Conservation (phyloP, 2,329 filamentous ascomycete species). For the Keithomyces neogunnii region DNA sequence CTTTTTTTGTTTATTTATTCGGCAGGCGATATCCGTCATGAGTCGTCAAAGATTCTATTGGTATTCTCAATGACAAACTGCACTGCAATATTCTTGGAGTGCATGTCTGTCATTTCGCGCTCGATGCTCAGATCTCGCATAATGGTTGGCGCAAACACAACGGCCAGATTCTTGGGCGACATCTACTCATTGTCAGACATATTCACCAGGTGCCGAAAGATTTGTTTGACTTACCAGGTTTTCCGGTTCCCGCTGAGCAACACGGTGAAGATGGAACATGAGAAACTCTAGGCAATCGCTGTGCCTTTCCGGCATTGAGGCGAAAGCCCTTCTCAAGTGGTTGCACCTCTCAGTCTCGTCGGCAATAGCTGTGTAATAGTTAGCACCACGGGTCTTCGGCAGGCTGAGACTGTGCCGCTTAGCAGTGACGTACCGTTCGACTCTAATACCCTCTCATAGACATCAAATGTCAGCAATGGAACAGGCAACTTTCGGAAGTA, state of each 20-base stretch:
- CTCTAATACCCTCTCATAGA: slow-evolving; percentile 84
- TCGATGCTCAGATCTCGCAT: slow-evolving; percentile 87
- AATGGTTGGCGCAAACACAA: slow-evolving; percentile 96
- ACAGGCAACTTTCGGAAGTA: slow-evolving; percentile 91
- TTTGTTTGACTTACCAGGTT: slow-evolving; percentile 59
- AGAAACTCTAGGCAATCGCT: slow-evolving; percentile 87
- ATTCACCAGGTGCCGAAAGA: background rate
- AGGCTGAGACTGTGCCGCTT: background rate
- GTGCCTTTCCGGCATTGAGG: slow-evolving; percentile 73
- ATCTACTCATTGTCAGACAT: slow-evolving; percentile 46
- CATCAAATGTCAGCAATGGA: slow-evolving; percentile 83
- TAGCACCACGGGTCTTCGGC: background rate
- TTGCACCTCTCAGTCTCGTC: slow-evolving; percentile 60
- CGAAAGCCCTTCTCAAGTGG: slow-evolving; percentile 65
- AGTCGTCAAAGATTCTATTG: slow-evolving; percentile 64
- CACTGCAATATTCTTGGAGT: slow-evolving; percentile 82
- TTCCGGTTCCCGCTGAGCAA: slow-evolving; percentile 72
- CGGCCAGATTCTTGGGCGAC: slow-evolving; percentile 91
- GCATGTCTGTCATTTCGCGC: slow-evolving; percentile 93
- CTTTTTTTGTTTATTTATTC: background rate
- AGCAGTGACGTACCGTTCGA: slow-evolving; percentile 52
- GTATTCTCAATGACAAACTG: slow-evolving; percentile 92
- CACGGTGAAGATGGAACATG: slow-evolving; percentile 84
- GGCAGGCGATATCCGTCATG: slow-evolving; percentile 8
- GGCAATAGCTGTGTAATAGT: slow-evolving; percentile 43